Conservation (phyloP, 352 stramenopile genomes). For the Sclerospora graminicola region DNA sequence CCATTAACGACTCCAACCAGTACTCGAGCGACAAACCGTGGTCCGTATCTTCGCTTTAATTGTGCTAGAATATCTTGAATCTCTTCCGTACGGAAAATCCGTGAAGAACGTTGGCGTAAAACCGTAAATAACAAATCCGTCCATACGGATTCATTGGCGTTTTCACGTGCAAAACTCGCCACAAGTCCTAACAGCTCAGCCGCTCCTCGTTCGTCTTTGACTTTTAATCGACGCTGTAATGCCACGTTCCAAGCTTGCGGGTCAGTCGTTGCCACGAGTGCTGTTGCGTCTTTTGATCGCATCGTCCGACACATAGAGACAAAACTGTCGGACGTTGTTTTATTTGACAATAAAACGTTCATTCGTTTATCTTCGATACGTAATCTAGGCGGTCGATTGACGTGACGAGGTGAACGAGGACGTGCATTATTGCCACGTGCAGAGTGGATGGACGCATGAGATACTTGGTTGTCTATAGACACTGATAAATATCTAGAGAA, state of each 20-base stretch:
- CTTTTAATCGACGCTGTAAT: constrained; percentile 39
- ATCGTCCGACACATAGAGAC: constrained; percentile 27
- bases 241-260: constrained; percentile 46
- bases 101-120: constrained; percentile 32
- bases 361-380: constrained; percentile 25
- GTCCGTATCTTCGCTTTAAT: constrained; percentile 25
- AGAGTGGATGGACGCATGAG: too few species aligned
- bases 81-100: constrained; percentile 20
- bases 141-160: constrained; percentile 51
- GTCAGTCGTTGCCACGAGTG: constrained; percentile 38
- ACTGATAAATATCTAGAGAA: not conserved
- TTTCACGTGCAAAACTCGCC: constrained; percentile 27
- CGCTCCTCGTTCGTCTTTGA: constrained; percentile 33
- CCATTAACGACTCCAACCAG: constrained; percentile 49
- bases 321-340: constrained; percentile 23
- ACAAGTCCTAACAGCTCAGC: constrained; percentile 43
- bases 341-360: constrained; percentile 23
- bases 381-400: constrained; percentile 6
- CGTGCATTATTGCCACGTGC: too few species aligned
- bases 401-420: not conserved
- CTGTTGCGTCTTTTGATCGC: constrained; percentile 26
- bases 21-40: constrained; percentile 33
- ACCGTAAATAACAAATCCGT: constrained; percentile 67
- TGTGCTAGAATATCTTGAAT: constrained; percentile 24
- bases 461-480: not conserved